These are phyloP conservation scores for Debaryomyces singareniensis DNA, from an alignment of 1,139 yeast genomes.

Conservation along the genomic window DNA sequence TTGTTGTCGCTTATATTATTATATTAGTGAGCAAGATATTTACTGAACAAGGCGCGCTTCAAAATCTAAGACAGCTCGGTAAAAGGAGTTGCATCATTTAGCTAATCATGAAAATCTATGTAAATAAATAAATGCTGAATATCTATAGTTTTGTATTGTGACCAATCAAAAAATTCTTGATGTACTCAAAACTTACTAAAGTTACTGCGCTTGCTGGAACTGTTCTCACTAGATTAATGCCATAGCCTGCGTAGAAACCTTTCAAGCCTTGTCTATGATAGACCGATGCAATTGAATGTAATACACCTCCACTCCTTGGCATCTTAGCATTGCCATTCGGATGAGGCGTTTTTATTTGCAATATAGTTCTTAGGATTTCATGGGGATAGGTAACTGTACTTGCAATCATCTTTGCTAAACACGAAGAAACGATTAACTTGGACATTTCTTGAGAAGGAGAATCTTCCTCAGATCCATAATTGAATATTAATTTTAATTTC, in stretches of 20 bases:
- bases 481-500: constrained; percentile 52
- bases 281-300: constrained; percentile 35
- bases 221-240: constrained; percentile 80
- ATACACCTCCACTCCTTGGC: constrained; percentile 11
- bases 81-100: too few relatives aligned
- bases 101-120: not conserved
- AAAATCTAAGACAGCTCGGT: too few relatives aligned
- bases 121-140: not conserved
- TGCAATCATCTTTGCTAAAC: constrained; percentile 83
- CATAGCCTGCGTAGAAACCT: constrained; percentile 89
- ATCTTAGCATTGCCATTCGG: constrained; percentile 4
- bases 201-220: constrained; percentile 96
- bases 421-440: constrained; percentile 58
- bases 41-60: too few relatives aligned
- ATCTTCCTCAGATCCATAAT: constrained; percentile 16
- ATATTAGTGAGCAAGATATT: too few relatives aligned
- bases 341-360: constrained; percentile 52
- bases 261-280: constrained; percentile 65
- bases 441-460: constrained; percentile 14
- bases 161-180: constrained; percentile 54
- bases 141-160: constrained; percentile 20
- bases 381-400: constrained; percentile 91
- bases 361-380: constrained; percentile 86
- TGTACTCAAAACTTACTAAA: constrained; percentile 84
- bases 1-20: too few relatives aligned